Base-by-base conservation (phyloP, 768 basidiomycete species). In the Trametes sanguinea region DNA sequence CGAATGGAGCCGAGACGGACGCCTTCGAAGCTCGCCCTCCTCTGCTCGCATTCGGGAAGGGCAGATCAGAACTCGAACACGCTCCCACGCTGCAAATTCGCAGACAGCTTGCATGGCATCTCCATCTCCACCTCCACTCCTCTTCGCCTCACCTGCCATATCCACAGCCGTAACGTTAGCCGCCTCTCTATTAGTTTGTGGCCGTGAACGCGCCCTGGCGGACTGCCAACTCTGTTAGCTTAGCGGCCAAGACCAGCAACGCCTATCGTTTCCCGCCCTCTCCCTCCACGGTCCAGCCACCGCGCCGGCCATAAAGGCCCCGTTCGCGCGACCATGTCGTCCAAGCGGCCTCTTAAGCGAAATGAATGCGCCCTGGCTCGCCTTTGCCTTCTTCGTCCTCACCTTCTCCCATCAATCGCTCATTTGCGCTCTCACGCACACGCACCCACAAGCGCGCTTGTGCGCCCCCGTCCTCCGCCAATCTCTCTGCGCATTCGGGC, bases 301-400 rank as follows among this genome's bases (percentile, higher is more conserved):
- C 29, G 17, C 54, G 9, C 32, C 17, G 30, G 29, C 29, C 8
- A 13, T 30, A 30, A 14, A 22, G 22, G 22, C 22, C 22, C 22
- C 22, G 22, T 22, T 22, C 22, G 22, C 22, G 22, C 22, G 22
- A 22, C 22, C 22, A 22, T 22, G 22, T 9, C 47, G 47, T 48
- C 47, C 47, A 35, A 42, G 40, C 44, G 8, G 45, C 32, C 16
- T 30, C 17, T 37, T 14, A 48, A 39, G 37, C 55, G 55, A 40
- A 33, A 17, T 48, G 17, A 16, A 48, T 16, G 3, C 32, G 3
- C 32, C 10, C n/a, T 27, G 45, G 55, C 35, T n/a, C 46, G 17
- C 32, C 37, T 48, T 57, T 37, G 45, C 55, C 55, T 48, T 57
- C 55, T 30, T 16, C 45, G 55, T n/a, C 33, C 46, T 57, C 55